phyloP scores from a whole-genome alignment of 1,284 basidiomycete species.

The Paramarasmius palmivorus region DNA sequence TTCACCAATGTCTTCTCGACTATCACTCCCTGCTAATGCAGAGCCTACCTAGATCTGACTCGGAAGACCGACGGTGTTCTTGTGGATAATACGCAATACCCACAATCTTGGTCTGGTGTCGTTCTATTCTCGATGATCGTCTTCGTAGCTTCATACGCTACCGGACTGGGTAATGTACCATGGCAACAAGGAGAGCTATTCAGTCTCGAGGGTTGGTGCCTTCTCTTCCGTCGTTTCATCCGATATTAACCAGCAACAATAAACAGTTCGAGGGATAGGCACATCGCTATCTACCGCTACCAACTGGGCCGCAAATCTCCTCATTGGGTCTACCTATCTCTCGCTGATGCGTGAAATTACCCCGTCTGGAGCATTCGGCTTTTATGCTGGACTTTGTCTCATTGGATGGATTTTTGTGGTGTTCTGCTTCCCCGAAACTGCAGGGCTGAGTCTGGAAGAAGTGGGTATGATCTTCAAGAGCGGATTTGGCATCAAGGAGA shows the following conservation, averaged over 20 bases:
- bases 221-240: background rate
- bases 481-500: constrained; percentile 61
- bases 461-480: constrained; percentile 60
- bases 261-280: constrained; percentile 76
- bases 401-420: constrained; percentile 72
- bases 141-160: constrained; percentile 83
- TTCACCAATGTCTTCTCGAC: constrained; percentile 13
- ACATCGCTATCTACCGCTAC: constrained; percentile 79
- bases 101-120: constrained; percentile 63
- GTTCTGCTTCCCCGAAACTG: constrained; percentile 77
- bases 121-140: constrained; percentile 81
- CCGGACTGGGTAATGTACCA: constrained; percentile 75
- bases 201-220: constrained; percentile 62
- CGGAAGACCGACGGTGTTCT: constrained; percentile 65
- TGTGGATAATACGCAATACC: constrained; percentile 63
- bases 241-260: background rate
- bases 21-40: background rate
- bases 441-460: constrained; percentile 76
- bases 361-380: constrained; percentile 77
- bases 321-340: constrained; percentile 80
- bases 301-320: constrained; percentile 81
- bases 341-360: constrained; percentile 77
- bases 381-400: constrained; percentile 77
- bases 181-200: constrained; percentile 91
- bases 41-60: constrained; percentile 57